Percentiles rank a stretch among this genome's conserved stretches.
Evolutionary conservation across 352 stramenopile genomes (phyloP).

Genomic region (Thraustochytrium sp.): DNA sequence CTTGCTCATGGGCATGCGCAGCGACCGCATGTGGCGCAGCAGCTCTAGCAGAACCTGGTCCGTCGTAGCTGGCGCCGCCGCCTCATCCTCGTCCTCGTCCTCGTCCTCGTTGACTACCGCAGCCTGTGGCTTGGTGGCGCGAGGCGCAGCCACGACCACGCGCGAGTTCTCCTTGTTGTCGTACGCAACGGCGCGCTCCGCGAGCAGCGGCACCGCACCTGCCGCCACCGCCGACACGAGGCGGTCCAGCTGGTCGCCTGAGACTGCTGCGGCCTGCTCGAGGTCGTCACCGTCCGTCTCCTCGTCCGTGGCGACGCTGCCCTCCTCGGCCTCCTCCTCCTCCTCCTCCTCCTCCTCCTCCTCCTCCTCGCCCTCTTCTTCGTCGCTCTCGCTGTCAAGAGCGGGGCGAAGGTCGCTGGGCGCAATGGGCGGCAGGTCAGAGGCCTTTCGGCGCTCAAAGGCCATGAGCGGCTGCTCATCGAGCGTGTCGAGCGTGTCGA

Average conservation of each 20-base stretch:
- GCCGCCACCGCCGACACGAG: background rate
- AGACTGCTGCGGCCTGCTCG: too few species aligned
- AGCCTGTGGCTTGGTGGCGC: background rate
- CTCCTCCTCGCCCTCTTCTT: background rate
- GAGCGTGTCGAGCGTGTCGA: background rate
- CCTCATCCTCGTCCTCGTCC: background rate
- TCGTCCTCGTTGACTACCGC: background rate
- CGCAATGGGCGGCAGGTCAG: background rate
- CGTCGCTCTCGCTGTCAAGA: background rate
- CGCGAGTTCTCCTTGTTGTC: background rate
- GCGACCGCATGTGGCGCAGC: background rate
- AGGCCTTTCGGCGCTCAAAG: constrained; percentile 6
- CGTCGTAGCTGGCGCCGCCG: background rate
- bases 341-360: constrained; percentile 22
- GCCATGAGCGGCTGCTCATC: constrained; percentile 10
- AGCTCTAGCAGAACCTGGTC: background rate
- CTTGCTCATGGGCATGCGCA: background rate
- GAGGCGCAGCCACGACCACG: background rate
- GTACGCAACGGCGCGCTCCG: background rate
- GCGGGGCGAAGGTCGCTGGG: background rate
- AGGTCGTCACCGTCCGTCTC: background rate
- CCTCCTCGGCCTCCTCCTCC: background rate
- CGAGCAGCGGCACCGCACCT: background rate
- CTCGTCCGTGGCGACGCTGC: background rate
- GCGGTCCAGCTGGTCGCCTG: too few species aligned